Evolutionary conservation across 164 flowering plant species (phyloP).

Genomic region (Sedum album): DNA sequence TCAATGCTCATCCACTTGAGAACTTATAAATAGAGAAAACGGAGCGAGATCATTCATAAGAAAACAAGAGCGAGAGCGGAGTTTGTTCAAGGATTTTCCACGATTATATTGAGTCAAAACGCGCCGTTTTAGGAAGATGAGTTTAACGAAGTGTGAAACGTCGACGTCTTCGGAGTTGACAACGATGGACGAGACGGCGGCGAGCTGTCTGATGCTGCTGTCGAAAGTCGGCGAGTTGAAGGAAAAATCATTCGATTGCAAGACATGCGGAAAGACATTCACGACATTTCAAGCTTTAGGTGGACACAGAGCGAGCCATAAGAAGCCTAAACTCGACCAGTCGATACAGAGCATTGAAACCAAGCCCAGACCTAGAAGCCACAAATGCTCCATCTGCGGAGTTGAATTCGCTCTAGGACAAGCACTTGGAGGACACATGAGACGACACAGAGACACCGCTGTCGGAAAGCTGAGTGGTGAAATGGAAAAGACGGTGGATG

Average conservation of each 20-base stretch:
- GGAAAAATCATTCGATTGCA: neutral
- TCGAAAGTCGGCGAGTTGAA: neutral
- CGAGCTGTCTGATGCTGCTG: conserved; percentile 4
- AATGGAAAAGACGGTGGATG: neutral
- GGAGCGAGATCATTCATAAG: neutral
- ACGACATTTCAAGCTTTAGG: conserved; percentile 8
- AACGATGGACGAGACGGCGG: neutral
- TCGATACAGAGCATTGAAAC: neutral
- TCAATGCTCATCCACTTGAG: neutral
- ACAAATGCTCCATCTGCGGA: conserved; percentile 7
- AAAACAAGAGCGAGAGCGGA: neutral
- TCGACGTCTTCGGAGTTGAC: neutral
- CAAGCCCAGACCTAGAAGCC: conserved; percentile 6
- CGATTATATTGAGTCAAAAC: neutral
- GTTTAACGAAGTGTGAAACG: neutral
- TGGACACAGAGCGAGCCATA: conserved; percentile 9
- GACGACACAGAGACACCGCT: neutral
- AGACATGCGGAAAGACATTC: conserved; percentile 5
- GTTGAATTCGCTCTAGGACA: neutral
- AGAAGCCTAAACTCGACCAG: conserved; percentile 6
- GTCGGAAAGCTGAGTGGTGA: neutral
- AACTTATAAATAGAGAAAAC: neutral
- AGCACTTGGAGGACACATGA: conserved; percentile 10
- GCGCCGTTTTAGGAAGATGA: neutral
- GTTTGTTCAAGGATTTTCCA: too few species aligned